These are phyloP conservation scores for Microcera coccophila DNA, from an alignment of 2,329 filamentous ascomycete genomes.

Conservation along the genomic window DNA sequence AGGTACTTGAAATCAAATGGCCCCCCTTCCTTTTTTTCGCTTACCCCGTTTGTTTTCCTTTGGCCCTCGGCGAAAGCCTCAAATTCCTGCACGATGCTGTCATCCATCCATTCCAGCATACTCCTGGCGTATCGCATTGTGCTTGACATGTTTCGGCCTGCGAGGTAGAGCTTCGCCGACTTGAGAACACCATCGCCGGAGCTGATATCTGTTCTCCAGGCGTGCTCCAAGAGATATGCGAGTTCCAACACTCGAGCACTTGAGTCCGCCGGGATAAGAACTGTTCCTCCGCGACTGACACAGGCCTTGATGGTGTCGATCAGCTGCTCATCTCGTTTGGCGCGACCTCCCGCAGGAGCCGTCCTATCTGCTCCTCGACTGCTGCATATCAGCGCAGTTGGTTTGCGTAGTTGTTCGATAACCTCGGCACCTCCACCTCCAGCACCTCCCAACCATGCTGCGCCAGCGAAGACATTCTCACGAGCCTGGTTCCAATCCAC, in stretches of 20 bases:
- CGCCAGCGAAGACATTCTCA: slow-evolving; percentile 90
- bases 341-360: slow-evolving; percentile 66
- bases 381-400: slow-evolving; percentile 90
- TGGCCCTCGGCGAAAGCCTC: slow-evolving; percentile 63
- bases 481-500: slow-evolving; percentile 98
- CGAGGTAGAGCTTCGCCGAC: slow-evolving; percentile 68
- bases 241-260: slow-evolving; percentile 92
- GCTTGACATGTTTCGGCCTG: slow-evolving; percentile 79
- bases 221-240: slow-evolving; percentile 86
- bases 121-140: slow-evolving; percentile 89
- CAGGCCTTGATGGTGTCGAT: slow-evolving; percentile 78
- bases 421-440: slow-evolving; percentile 81
- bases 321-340: slow-evolving; percentile 80
- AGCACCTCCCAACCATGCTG: slow-evolving; percentile 84
- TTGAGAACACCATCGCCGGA: slow-evolving; percentile 50
- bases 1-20: slow-evolving; percentile 90
- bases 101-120: slow-evolving; percentile 99
- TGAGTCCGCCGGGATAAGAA: slow-evolving; percentile 90
- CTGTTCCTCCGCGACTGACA: slow-evolving; percentile 78
- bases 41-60: slow-evolving; percentile 43
- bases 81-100: slow-evolving; percentile 87
- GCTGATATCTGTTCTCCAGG: slow-evolving; percentile 68
- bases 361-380: slow-evolving; percentile 72
- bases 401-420: slow-evolving; percentile 87
- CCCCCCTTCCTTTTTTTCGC: slow-evolving; percentile 55